Conservation (phyloP, 2,329 filamentous ascomycete genomes). For the Aureobasidium melanogenum region DNA sequence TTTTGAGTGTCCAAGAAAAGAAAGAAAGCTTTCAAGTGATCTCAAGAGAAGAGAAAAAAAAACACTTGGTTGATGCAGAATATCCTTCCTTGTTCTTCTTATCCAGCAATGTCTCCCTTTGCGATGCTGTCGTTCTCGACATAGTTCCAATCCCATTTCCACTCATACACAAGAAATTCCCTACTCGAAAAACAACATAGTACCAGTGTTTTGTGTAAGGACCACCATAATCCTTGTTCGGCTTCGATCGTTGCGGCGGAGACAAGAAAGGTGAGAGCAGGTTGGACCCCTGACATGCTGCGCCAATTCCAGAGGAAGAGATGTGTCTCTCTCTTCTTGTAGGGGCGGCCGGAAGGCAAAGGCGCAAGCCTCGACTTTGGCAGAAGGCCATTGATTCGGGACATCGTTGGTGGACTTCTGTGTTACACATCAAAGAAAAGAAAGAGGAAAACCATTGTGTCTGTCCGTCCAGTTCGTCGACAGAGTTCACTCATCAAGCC, state of each 20-base stretch:
- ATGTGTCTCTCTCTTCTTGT: not conserved
- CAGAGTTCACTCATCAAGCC: slow-evolving; percentile 1
- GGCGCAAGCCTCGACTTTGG: not conserved
- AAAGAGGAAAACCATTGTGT: not conserved
- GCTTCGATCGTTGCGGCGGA: not conserved
- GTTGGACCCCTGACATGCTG: not conserved
- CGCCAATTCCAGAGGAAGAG: not conserved
- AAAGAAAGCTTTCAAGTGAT: no score
- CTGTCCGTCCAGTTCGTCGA: not conserved
- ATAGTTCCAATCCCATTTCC: not conserved
- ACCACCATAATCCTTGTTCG: not conserved
- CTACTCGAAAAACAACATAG: not conserved
- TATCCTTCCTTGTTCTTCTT: not conserved
- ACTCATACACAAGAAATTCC: not conserved
- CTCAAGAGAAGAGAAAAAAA: no score
- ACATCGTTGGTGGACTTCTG: not conserved
- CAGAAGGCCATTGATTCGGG: not conserved
- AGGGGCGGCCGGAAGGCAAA: not conserved
- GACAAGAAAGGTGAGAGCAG: not conserved
- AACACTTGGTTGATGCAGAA: not conserved
- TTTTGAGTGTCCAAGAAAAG: not conserved
- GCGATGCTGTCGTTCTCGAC: not conserved
- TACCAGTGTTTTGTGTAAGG: no score
- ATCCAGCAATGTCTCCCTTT: no score
- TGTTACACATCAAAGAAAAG: not conserved